Evolutionary conservation across 192 early-diverging fungal species (phyloP).

Genomic region (Linnemannia hyalina): DNA sequence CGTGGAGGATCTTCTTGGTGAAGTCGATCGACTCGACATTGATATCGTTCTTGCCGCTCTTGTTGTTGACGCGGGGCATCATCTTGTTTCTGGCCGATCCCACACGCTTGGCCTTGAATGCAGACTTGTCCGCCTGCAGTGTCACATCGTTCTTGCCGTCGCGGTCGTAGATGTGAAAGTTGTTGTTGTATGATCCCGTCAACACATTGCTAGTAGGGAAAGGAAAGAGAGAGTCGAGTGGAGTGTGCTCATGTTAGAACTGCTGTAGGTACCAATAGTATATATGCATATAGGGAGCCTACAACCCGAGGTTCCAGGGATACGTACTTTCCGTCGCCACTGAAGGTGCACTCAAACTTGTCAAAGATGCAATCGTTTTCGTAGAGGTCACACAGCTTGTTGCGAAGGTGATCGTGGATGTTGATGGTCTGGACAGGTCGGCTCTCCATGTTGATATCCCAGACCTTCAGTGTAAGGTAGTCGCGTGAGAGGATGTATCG

Average conservation of each 20-base stretch:
- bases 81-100: slow-evolving; percentile 84
- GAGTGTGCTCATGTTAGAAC: neutral
- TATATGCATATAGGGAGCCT: neutral
- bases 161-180: slow-evolving; percentile 94
- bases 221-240: slow-evolving; percentile 2
- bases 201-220: slow-evolving; percentile 71
- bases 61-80: slow-evolving; percentile 41
- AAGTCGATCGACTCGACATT: slow-evolving; percentile 91
- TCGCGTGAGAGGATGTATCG: slow-evolving; percentile 97
- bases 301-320: neutral
- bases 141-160: slow-evolving; percentile 81
- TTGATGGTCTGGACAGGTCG: slow-evolving; percentile 94
- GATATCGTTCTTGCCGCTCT: slow-evolving; percentile 70
- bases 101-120: slow-evolving; percentile 93
- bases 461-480: slow-evolving; percentile 97
- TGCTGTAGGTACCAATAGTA: slow-evolving; percentile 4
- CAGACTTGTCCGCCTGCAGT: slow-evolving; percentile 96
- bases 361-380: slow-evolving; percentile 99
- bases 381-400: slow-evolving; percentile 98
- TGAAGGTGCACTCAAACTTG: slow-evolving; percentile 99
- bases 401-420: slow-evolving; percentile 95
- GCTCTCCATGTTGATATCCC: slow-evolving; percentile 99
- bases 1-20: slow-evolving; percentile 96
- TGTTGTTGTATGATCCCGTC: slow-evolving; percentile 98
- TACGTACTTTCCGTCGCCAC: slow-evolving; percentile 92